Evolutionary conservation across 148 eudicot species (phyloP), one percentile per base, ranked within the genome.

Genomic region (Polygonum aviculare): DNA sequence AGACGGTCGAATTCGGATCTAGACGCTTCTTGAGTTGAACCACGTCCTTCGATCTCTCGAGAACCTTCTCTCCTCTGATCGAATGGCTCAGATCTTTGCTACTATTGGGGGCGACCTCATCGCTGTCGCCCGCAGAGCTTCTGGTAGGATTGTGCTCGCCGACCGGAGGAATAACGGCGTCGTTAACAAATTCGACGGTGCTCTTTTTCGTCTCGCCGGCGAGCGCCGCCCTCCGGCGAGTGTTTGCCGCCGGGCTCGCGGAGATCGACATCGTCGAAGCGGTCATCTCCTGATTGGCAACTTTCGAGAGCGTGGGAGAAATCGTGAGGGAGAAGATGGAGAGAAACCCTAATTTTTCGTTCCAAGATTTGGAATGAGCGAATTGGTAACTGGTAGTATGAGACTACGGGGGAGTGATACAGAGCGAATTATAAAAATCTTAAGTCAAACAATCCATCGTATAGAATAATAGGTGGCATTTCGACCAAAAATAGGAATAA

Each of bases 201-300:
- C 73, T 76, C 72, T 84, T 71, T 31, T 81, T 86, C 72, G 81
- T 81, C 51, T 91, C 94, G 41, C 78, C 83, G 69, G 73, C 39
- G 38, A 79, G 59, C 51, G 80, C 79, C 0, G 86, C 78, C 12
- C 94, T 79, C 35, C 98, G 97, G 38, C 90, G 82, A 15, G 82
- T 22, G 15, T 84, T 40, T 11, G 86, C 62, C 41, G 85, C 51
- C 2, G 89, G 83, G 79, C 88, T 90, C 15, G 91, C 90, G 40
- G 91, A 83, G 55, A 83, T 85, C 12, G 98, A 91, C 71, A 90
- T 82, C 11, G 93, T 94, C 11, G 97, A 94, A 3, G 93, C 88
- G 6, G 98, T 88, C 98, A 94, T 94, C 49, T 67, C 60, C 10
- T 44, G 47, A 1, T 7, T 44, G 47, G 47, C 9, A 7, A 54